These are phyloP conservation scores for Allium fistulosum DNA, from an alignment of 106 monocot genomes.

Conservation along the genomic window DNA sequence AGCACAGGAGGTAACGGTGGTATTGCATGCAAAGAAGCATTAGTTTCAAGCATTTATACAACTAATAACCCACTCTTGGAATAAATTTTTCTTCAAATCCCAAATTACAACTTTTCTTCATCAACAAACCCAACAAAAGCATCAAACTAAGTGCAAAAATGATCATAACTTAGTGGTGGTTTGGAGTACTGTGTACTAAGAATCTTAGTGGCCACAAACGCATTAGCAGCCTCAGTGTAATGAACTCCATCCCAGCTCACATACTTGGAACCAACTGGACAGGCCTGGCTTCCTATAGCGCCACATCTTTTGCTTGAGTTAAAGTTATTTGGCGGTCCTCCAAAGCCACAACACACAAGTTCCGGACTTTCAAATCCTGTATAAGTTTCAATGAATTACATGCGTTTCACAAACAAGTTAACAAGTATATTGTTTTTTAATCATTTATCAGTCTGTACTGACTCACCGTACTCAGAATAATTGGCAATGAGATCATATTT, in stretches of 20 bases:
- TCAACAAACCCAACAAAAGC: too few relatives aligned
- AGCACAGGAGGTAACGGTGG: too few relatives aligned
- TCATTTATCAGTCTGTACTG: background rate
- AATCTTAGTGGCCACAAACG: conserved; percentile 19
- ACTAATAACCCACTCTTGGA: too few relatives aligned
- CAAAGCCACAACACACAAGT: conserved; percentile 33
- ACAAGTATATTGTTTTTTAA: background rate
- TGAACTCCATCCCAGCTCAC: conserved; percentile 42
- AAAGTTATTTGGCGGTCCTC: conserved; percentile 35
- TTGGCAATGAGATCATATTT: conserved; percentile 67
- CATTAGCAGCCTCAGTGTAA: conserved; percentile 26
- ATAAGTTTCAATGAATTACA: background rate
- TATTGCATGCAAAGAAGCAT: too few relatives aligned
- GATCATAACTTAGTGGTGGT: conserved; percentile 1
- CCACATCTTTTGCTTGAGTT: conserved; percentile 18
- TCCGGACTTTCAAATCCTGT: conserved; percentile 26
- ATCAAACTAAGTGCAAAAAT: too few relatives aligned
- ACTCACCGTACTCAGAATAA: conserved; percentile 49
- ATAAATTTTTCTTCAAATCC: too few relatives aligned
- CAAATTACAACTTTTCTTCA: too few relatives aligned
- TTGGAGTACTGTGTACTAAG: conserved; percentile 21
- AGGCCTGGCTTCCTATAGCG: conserved; percentile 8
- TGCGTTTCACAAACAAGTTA: background rate
- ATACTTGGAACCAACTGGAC: conserved; percentile 13
- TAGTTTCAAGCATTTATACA: too few relatives aligned